A percentile compares a stretch with the other conserved stretches of the same genome.
Conservation (phyloP, 2,329 filamentous ascomycete genomes). For the Trichoderma afroharzianum region DNA sequence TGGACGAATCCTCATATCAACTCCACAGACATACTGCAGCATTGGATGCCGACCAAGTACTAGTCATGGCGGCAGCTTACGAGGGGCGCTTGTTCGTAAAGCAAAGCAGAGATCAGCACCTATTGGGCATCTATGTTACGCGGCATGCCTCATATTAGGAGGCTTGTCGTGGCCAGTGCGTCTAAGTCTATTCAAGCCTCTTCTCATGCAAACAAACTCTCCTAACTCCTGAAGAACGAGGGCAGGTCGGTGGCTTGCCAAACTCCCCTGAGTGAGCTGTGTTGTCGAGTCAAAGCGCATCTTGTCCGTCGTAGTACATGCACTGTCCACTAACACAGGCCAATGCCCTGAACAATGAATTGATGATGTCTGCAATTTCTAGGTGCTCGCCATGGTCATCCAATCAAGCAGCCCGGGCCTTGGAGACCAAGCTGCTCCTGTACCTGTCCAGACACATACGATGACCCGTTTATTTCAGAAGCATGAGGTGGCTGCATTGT, state of each 20-base stretch:
- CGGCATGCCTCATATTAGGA: background rate
- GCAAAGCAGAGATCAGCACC: background rate
- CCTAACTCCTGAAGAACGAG: background rate
- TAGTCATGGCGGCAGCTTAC: background rate
- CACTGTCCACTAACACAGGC: background rate
- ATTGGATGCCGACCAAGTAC: background rate
- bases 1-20: background rate
- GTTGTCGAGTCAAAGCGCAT: background rate
- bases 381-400: background rate
- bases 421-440: background rate
- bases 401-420: conserved; percentile 8
- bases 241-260: background rate
- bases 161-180: background rate
- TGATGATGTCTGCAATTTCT: conserved; percentile 2
- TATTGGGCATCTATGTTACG: background rate
- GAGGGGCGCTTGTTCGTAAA: background rate
- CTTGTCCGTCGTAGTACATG: background rate
- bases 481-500: background rate
- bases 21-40: background rate
- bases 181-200: background rate
- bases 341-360: background rate
- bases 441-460: background rate
- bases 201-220: background rate
- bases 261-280: background rate
- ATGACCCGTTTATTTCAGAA: conserved; percentile 2